Conservation (phyloP, 805 yeast genomes). For the Starmera quercuum region DNA sequence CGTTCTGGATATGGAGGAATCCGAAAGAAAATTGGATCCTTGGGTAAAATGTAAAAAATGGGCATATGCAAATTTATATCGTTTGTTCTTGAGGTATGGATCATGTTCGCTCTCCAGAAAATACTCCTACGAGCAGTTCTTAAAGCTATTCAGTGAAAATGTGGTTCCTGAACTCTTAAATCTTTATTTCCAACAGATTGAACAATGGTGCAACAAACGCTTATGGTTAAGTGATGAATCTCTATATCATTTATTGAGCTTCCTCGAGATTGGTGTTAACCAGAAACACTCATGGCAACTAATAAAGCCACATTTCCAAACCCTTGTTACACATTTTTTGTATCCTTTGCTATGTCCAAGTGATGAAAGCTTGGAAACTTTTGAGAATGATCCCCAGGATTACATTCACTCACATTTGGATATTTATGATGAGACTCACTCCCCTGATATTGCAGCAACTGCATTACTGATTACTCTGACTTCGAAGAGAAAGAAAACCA, state of each 20-base stretch:
- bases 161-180: conserved; percentile 70
- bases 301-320: conserved; percentile 57
- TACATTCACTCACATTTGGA: conserved; percentile 72
- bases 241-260: conserved; percentile 56
- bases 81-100: conserved; percentile 68
- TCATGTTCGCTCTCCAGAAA: conserved; percentile 37
- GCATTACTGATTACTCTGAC: conserved; percentile 67
- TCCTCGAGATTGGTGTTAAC: conserved; percentile 53
- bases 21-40: conserved; percentile 43
- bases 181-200: conserved; percentile 58
- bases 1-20: conserved; percentile 41
- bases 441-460: conserved; percentile 78
- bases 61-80: conserved; percentile 72
- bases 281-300: conserved; percentile 58
- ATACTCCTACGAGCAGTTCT: conserved; percentile 55
- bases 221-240: conserved; percentile 67
- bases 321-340: conserved; percentile 62
- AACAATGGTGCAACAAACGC: conserved; percentile 58
- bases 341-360: conserved; percentile 70
- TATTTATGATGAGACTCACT: conserved; percentile 48
- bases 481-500: conserved; percentile 52
- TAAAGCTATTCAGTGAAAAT: conserved; percentile 40
- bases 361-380: conserved; percentile 59
- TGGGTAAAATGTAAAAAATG: conserved; percentile 82
- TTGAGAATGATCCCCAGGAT: conserved; percentile 84